Conservation (phyloP, 1,139 yeast genomes). For the Hemisphaericaspora subhashii region DNA sequence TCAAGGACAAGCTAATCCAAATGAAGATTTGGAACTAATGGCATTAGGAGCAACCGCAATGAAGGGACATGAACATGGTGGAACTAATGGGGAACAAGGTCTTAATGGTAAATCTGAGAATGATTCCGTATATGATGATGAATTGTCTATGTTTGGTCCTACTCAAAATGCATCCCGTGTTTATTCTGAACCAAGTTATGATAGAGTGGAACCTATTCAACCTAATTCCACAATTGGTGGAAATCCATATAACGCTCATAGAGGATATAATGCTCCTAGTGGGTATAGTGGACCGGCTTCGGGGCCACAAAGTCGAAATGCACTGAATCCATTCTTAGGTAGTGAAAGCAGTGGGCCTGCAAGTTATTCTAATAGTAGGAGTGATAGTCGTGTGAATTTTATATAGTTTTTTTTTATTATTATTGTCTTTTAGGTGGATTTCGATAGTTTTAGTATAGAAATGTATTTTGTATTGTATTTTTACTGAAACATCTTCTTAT, state of each 20-base stretch:
- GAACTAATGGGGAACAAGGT: slow-evolving; percentile 12
- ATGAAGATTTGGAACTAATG: slow-evolving; percentile 72
- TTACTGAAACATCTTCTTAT: neutral
- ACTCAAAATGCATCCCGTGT: slow-evolving; percentile 1
- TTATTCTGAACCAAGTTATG: slow-evolving; percentile 22
- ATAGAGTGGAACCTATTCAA: slow-evolving; percentile 41
- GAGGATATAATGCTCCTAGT: slow-evolving; percentile 7
- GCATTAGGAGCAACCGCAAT: slow-evolving; percentile 89
- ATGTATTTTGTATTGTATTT: slow-evolving; percentile 2
- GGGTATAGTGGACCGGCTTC: slow-evolving; percentile 12
- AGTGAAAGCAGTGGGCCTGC: slow-evolving; percentile 8
- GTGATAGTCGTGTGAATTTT: slow-evolving; percentile 21
- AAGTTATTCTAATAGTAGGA: neutral
- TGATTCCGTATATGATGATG: slow-evolving; percentile 37
- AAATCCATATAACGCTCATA: slow-evolving; percentile 33
- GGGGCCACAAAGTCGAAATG: slow-evolving; percentile 12
- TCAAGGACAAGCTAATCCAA: slow-evolving; percentile 23
- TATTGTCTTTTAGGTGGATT: slow-evolving; percentile 4
- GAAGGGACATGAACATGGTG: slow-evolving; percentile 65
- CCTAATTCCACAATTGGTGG: slow-evolving; percentile 48
- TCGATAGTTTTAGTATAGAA: neutral
- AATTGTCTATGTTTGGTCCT: slow-evolving; percentile 18
- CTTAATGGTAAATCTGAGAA: slow-evolving; percentile 22
- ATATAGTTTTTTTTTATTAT: slow-evolving; percentile 10
- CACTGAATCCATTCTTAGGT: slow-evolving; percentile 4